phyloP scores from a whole-genome alignment of 1,284 basidiomycete species.

The Golubevia pallescens region DNA sequence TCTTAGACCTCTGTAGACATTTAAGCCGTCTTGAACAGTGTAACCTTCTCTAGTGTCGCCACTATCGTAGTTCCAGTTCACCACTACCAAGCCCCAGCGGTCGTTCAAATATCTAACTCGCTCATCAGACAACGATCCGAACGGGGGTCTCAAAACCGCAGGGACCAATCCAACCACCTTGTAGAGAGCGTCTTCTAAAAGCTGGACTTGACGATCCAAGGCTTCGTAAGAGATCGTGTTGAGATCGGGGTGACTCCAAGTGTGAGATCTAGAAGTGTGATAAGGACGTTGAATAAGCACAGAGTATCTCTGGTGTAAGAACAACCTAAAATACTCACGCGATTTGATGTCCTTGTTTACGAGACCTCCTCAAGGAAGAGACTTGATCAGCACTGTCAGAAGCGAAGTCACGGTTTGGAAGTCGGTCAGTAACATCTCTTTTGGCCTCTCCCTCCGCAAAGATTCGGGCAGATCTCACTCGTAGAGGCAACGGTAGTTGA shows the following conservation, averaged over 20 bases:
- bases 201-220: conserved; percentile 35
- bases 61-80: conserved; percentile 39
- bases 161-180: conserved; percentile 49
- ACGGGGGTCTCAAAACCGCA: conserved; percentile 38
- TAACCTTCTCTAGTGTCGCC: conserved; percentile 28
- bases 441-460: too few species aligned
- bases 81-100: conserved; percentile 29
- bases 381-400: conserved; percentile 7
- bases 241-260: conserved; percentile 28
- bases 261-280: neutral
- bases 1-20: conserved; percentile 15
- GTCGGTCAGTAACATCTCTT: neutral
- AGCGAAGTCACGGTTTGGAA: neutral
- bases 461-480: too few species aligned
- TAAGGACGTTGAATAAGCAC: too few species aligned
- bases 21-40: conserved; percentile 17
- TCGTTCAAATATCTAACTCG: conserved; percentile 39
- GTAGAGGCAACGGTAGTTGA: conserved; percentile 23
- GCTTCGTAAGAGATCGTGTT: conserved; percentile 20
- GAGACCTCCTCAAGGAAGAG: conserved; percentile 17
- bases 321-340: too few species aligned
- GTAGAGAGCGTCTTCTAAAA: conserved; percentile 43
- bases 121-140: conserved; percentile 24
- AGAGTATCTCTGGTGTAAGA: too few species aligned
- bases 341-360: conserved; percentile 34